Conservation (phyloP, 345 rosid genomes). For the Eucalyptus polybractea region DNA sequence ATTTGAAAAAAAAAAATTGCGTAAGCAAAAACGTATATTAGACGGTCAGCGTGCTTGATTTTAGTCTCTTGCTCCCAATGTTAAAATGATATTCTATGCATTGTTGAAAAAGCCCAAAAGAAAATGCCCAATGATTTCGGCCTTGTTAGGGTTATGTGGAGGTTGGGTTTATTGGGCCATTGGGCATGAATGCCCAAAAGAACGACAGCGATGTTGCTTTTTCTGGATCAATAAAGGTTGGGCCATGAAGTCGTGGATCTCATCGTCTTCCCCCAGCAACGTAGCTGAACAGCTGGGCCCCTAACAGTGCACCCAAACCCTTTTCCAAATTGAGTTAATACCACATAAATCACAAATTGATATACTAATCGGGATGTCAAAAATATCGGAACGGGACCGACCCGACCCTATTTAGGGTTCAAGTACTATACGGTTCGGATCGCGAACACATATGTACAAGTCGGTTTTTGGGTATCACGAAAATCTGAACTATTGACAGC, state of each 20-base stretch:
- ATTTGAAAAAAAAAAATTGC: neutral
- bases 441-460: neutral
- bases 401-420: neutral
- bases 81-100: neutral
- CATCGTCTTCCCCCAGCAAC: neutral
- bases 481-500: accelerated
- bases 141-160: neutral
- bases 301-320: neutral
- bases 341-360: neutral
- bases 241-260: neutral
- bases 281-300: neutral
- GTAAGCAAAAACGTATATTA: neutral
- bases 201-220: neutral
- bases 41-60: neutral
- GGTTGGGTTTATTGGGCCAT: neutral
- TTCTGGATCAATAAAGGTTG: neutral
- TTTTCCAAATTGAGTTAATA: neutral
- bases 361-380: neutral
- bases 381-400: accelerated
- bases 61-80: neutral
- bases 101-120: neutral
- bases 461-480: neutral
- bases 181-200: neutral
- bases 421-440: neutral
- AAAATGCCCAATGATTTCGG: neutral